Percentiles rank a stretch among this genome's conserved stretches.
Evolutionary conservation across 2,329 filamentous ascomycete genomes (phyloP).

Genomic region (Pseudogymnoascus sp.): DNA sequence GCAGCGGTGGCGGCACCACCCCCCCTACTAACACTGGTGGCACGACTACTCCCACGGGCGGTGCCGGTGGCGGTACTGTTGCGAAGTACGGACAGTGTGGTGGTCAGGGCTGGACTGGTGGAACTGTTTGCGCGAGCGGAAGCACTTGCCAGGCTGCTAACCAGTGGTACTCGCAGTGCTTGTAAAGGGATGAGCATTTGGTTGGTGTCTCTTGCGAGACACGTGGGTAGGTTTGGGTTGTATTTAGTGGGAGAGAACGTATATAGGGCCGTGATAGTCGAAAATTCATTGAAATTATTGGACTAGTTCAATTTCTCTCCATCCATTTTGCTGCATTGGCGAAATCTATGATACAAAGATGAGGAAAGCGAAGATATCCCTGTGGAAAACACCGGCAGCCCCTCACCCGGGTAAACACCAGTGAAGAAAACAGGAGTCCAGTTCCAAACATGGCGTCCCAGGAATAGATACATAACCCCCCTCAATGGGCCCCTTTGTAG

Average conservation of each 20-base stretch:
- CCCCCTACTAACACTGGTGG: background rate
- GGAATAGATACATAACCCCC: background rate
- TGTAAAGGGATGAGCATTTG: slow-evolving; percentile 8
- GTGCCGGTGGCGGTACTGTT: slow-evolving; percentile 9
- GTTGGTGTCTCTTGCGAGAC: background rate
- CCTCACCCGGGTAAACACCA: background rate
- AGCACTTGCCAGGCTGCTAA: slow-evolving; percentile 18
- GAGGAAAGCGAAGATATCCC: too few species aligned
- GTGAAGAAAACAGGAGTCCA: background rate
- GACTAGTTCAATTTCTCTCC: background rate
- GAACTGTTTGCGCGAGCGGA: slow-evolving; percentile 14
- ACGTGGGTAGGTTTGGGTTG: background rate
- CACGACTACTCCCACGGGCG: background rate
- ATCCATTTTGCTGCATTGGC: background rate
- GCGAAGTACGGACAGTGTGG: slow-evolving; percentile 24
- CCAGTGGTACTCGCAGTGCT: slow-evolving; percentile 19
- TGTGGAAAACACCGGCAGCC: background rate
- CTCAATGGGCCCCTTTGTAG: too few species aligned
- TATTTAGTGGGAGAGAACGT: slow-evolving; percentile 9
- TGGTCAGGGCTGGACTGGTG: slow-evolving; percentile 18
- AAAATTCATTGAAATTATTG: background rate
- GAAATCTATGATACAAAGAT: background rate
- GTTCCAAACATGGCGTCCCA: background rate
- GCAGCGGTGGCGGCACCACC: slow-evolving; percentile 16
- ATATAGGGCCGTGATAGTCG: slow-evolving; percentile 16